Evolutionary conservation across 2,329 filamentous ascomycete species (phyloP), one percentile per base, ranked within the genome.

Genomic region (Colletotrichum sp.): DNA sequence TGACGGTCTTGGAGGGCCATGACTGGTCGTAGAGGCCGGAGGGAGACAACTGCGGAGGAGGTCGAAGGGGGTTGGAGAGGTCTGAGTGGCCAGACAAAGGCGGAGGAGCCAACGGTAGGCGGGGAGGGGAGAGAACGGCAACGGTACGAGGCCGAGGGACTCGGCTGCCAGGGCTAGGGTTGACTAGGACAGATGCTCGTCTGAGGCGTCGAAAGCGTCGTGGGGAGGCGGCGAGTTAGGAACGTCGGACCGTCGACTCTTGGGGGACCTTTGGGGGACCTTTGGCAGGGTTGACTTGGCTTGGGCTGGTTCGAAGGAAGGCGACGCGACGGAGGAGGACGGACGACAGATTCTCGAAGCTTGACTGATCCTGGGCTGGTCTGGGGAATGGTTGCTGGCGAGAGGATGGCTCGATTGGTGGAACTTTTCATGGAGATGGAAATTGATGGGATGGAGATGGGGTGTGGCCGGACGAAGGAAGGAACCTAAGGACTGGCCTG

Each of bases 181-280:
- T 48, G 38, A 12, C 3, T n/a, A 16, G 32, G 43, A 55, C 9
- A 16, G 65, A 56, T 21, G 28, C 43, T 52, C 43, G 43, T n/a
- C 30, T 18, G 38, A 61, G 58, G 58, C 26, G 28, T 13, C 18
- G 18, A 43, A n/a, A 38, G 62, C 21, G 66, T 58, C 66, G 34
- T 61, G 55, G 66, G 60, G 55, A 48, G 56, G 15, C 70, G 70
- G 70, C 64, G 73, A 30, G 15, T 30, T 69, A 66, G 73, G 70
- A 58, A 76, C 70, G 43, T 48, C 73, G 73, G 73, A 76, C 73
- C 73, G 73, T 75, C 64, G 73, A 76, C n/a, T 76, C 43, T 69
- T 34, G 36, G 56, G 21, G 13, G 58, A 4, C 6, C 30, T 13
- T 5, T 24, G 6, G 18, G 38, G 38, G 32, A 21, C 16, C 48